Evolutionary conservation across 306 rosid genomes (phyloP).

Genomic region (Quercus mongolica): DNA sequence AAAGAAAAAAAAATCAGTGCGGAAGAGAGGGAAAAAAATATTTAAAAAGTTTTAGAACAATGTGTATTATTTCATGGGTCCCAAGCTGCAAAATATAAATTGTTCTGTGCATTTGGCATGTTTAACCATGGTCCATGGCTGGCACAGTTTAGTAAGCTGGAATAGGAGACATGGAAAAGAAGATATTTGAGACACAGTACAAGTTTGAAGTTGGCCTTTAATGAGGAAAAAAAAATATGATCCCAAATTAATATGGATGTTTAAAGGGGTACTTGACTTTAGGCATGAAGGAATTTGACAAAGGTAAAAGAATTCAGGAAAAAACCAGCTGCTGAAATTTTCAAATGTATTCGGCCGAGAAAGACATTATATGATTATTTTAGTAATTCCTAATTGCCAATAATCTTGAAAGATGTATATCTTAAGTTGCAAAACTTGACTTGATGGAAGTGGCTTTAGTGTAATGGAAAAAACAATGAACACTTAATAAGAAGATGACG

Average conservation of each 20-base stretch:
- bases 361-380: background rate
- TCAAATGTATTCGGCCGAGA: background rate
- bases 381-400: too few relatives aligned
- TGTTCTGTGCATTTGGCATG: background rate
- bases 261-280: too few relatives aligned
- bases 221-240: background rate
- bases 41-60: background rate
- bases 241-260: too few relatives aligned
- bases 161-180: background rate
- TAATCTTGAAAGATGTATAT: too few relatives aligned
- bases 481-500: too few relatives aligned
- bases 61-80: constrained; percentile 19
- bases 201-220: background rate
- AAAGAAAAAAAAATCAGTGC: constrained; percentile 16
- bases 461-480: too few relatives aligned
- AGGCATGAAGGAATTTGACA: too few relatives aligned
- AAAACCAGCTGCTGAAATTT: background rate
- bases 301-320: too few relatives aligned
- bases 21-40: constrained; percentile 9
- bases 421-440: background rate
- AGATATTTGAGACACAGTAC: background rate
- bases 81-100: background rate
- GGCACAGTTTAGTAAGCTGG: too few relatives aligned
- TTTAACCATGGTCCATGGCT: background rate
- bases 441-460: too few relatives aligned